Evolutionary conservation across 1,284 basidiomycete genomes (phyloP), one percentile per base, ranked within the genome.

Genomic region (Coniophora puteana): DNA sequence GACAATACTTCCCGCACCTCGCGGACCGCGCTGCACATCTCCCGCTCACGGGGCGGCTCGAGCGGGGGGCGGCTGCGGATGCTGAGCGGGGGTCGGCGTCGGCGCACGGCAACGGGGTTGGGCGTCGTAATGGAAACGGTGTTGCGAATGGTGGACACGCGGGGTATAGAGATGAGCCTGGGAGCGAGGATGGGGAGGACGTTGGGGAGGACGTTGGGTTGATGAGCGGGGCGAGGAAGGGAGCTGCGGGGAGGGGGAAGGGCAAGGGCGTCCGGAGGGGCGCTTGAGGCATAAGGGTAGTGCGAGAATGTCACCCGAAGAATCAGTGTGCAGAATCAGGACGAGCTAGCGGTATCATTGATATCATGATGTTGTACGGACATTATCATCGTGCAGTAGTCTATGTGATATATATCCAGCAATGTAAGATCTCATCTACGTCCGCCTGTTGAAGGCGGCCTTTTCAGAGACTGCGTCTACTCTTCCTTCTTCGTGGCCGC

Each of bases 11-110:
- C 44, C 69, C 65, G 7, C 36, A 55, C 21, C 55, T 69, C 17
- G 46, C 50, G 21, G 57, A 59, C 8, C 48, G 47, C 27, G 37
- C 54, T 20, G 66, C 69, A 21, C 72, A 77, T 47, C 55, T 68
- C 4, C 75, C 76, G 0, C 71, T 71, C 46, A 66, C 67, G 8
- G 77, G 74, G 3, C 63, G 59, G 8, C 61, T 59, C 28, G 45
- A 61, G 11, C n/a, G n/a, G n/a, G n/a, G n/a, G n/a, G n/a, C n/a
- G n/a, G n/a, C n/a, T n/a, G n/a, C n/a, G n/a, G 29, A 8, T 14
- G 20, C 10, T 27, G 26, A 27, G n/a, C n/a, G n/a, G n/a, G n/a
- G 10, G 26, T 27, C 26, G 26, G 6, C 29, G 29, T 14, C 20
- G 29, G n/a, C 7, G 14, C 6, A 16, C n/a, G 10, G 26, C 29